phyloP scores from a whole-genome alignment of 1,139 yeast species.

The Zygoascus sp. region DNA sequence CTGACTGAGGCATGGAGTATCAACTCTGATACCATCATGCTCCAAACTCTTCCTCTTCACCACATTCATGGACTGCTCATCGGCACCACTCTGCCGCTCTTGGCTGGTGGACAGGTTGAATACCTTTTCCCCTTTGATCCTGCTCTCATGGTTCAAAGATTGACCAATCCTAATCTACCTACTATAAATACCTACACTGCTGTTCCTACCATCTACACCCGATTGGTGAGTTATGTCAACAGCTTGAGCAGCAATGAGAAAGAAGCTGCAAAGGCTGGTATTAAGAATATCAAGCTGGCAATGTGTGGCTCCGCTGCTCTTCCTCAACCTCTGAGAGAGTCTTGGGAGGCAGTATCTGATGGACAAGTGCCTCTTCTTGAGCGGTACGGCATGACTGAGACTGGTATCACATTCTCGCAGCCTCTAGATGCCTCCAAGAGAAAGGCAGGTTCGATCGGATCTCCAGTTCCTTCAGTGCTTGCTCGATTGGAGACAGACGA shows the following conservation, averaged over 20 bases:
- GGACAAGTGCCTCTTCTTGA: conserved; percentile 34
- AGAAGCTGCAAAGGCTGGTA: conserved; percentile 19
- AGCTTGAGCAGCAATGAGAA: conserved; percentile 13
- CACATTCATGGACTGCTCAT: conserved; percentile 39
- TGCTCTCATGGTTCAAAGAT: conserved; percentile 26
- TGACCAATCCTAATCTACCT: conserved; percentile 27
- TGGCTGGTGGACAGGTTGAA: conserved; percentile 36
- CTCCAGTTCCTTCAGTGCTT: conserved; percentile 34
- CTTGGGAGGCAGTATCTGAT: conserved; percentile 33
- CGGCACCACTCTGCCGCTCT: conserved; percentile 34
- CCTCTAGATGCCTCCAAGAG: conserved; percentile 29
- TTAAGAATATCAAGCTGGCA: conserved; percentile 27
- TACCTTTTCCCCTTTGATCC: conserved; percentile 36
- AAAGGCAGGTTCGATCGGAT: conserved; percentile 35
- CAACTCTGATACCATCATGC: conserved; percentile 28
- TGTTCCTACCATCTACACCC: conserved; percentile 38
- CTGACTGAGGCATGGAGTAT: conserved; percentile 35
- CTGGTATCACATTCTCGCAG: conserved; percentile 38
- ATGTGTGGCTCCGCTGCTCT: conserved; percentile 40
- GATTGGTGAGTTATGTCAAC: conserved; percentile 27
- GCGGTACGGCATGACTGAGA: conserved; percentile 39
- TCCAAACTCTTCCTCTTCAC: conserved; percentile 37
- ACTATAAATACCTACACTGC: conserved; percentile 37
- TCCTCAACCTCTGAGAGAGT: conserved; percentile 33
- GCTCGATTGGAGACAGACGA: conserved; percentile 33